These are phyloP conservation scores for Coniferiporia weirii DNA, from an alignment of 1,284 basidiomycete species.

Conservation along the genomic window DNA sequence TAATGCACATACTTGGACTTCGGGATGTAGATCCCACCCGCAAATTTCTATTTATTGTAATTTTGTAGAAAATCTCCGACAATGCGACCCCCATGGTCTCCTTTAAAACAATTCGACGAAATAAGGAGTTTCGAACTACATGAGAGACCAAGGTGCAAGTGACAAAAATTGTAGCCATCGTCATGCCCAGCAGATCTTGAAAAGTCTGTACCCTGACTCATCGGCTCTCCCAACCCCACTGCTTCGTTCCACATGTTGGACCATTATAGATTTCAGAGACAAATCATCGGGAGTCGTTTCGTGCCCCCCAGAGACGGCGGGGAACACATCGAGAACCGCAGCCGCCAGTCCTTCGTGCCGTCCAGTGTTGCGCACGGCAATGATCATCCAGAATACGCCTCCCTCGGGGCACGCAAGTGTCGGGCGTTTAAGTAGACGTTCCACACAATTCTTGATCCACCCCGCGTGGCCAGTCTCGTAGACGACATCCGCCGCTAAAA, in stretches of 20 bases:
- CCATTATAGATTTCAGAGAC: slow-evolving; percentile 39
- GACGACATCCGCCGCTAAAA: slow-evolving; percentile 68
- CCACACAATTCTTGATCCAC: slow-evolving; percentile 61
- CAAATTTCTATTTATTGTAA: slow-evolving; percentile 5
- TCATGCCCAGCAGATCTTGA: slow-evolving; percentile 59
- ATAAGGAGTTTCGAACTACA: background rate
- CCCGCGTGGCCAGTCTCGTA: slow-evolving; percentile 63
- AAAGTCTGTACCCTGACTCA: slow-evolving; percentile 62
- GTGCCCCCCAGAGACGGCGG: slow-evolving; percentile 16
- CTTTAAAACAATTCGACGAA: background rate
- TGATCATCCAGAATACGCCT: slow-evolving; percentile 67
- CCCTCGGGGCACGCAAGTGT: slow-evolving; percentile 15
- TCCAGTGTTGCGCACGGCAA: slow-evolving; percentile 62
- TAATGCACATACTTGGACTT: slow-evolving; percentile 1
- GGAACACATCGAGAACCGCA: slow-evolving; percentile 58
- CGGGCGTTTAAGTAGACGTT: slow-evolving; percentile 39
- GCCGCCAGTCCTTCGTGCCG: slow-evolving; percentile 57
- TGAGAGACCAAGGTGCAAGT: background rate
- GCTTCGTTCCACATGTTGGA: slow-evolving; percentile 41
- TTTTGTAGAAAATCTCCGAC: slow-evolving; percentile 3
- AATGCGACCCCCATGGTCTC: background rate
- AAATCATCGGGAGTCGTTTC: slow-evolving; percentile 3
- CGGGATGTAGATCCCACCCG: background rate
- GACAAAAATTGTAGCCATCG: background rate
- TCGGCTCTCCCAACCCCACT: slow-evolving; percentile 60